Percentiles rank a stretch among this genome's conserved stretches.
phyloP scores from a whole-genome alignment of 2,329 filamentous ascomycete species.

The Colletotrichum liaoningense region DNA sequence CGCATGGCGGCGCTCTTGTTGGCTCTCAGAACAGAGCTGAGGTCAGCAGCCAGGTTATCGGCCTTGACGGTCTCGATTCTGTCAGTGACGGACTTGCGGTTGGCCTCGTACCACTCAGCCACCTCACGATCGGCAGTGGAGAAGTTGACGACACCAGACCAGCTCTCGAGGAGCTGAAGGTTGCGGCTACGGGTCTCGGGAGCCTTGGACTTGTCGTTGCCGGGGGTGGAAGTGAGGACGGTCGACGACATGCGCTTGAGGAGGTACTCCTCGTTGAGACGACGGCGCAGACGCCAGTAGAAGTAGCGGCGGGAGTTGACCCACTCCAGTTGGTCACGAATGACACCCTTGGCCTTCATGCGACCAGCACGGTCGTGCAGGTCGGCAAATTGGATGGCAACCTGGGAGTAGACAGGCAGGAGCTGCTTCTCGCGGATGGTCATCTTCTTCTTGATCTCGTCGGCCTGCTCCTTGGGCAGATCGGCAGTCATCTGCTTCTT shows the following conservation, averaged over 20 bases:
- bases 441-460: conserved; percentile 86
- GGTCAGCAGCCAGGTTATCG: conserved; percentile 68
- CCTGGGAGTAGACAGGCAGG: conserved; percentile 92
- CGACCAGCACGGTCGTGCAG: conserved; percentile 96
- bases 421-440: conserved; percentile 86
- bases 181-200: conserved; percentile 72
- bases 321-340: conserved; percentile 88
- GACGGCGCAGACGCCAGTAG: conserved; percentile 98
- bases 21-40: conserved; percentile 56
- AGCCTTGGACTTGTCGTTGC: conserved; percentile 53
- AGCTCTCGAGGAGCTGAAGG: conserved; percentile 82
- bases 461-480: conserved; percentile 79
- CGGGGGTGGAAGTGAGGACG: conserved; percentile 48
- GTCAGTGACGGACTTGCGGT: conserved; percentile 82
- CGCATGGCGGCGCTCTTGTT: conserved; percentile 78
- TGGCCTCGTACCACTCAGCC: conserved; percentile 95
- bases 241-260: conserved; percentile 82
- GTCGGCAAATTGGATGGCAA: conserved; percentile 96
- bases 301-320: conserved; percentile 94
- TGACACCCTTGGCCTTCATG: conserved; percentile 98
- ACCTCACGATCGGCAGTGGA: conserved; percentile 84
- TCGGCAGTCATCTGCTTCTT: conserved; percentile 80
- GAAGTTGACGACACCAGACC: conserved; percentile 84
- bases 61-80: conserved; percentile 89
- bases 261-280: conserved; percentile 97